Evolutionary conservation across 805 yeast species (phyloP).

Genomic region (Kodamaea nitidulidarum): DNA sequence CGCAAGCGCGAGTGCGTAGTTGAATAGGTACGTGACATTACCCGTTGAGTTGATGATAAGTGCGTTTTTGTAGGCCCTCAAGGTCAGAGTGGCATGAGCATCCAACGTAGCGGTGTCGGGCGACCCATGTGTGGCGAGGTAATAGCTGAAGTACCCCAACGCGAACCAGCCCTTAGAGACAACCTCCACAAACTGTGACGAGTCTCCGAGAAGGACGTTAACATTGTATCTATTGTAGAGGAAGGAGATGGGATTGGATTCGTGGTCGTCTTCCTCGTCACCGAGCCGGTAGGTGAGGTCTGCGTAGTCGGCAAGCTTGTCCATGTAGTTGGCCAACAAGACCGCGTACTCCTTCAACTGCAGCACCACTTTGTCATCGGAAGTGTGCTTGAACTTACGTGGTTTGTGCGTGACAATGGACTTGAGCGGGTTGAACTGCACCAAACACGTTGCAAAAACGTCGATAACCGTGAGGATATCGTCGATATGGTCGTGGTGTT

Average conservation of each 20-base stretch:
- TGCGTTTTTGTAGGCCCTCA: conserved; percentile 30
- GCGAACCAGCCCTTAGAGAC: conserved; percentile 37
- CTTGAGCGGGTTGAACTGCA: conserved; percentile 34
- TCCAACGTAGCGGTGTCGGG: conserved; percentile 18
- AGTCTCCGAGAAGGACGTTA: conserved; percentile 25
- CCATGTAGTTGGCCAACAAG: conserved; percentile 24
- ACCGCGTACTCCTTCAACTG: conserved; percentile 16
- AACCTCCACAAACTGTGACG: conserved; percentile 23
- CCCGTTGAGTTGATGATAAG: conserved; percentile 37
- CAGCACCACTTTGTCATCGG: conserved; percentile 18
- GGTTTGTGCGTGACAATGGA: conserved; percentile 14
- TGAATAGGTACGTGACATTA: conserved; percentile 28
- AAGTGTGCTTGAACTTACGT: conserved; percentile 17
- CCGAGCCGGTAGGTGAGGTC: conserved; percentile 26
- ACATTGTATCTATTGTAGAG: conserved; percentile 33
- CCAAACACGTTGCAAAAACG: conserved; percentile 29
- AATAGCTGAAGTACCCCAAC: conserved; percentile 30
- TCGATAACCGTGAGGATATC: conserved; percentile 34
- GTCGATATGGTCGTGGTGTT: conserved; percentile 24
- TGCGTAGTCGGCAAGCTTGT: conserved; percentile 18
- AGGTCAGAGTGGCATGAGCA: conserved; percentile 14
- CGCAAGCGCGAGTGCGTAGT: conserved; percentile 49
- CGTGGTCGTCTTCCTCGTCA: conserved; percentile 13
- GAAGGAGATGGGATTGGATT: conserved; percentile 26
- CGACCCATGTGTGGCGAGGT: conserved; percentile 24